Evolutionary conservation across 176 grass and related monocot species (phyloP).

Genomic region (Elymus sibiricus): DNA sequence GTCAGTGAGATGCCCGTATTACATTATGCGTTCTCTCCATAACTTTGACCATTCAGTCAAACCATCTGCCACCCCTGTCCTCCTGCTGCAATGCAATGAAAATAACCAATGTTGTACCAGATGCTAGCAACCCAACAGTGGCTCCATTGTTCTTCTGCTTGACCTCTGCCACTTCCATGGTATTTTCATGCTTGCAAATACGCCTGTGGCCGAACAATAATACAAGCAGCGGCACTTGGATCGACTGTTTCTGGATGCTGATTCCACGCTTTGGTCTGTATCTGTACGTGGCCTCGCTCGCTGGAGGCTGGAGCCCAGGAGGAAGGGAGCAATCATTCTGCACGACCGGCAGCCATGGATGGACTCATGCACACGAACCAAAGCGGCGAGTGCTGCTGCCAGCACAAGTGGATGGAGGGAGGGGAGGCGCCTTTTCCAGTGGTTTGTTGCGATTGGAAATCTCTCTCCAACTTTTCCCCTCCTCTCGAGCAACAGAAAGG

Average conservation of each 20-base stretch:
- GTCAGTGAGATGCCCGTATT: neutral
- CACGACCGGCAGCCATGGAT: neutral
- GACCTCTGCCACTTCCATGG: neutral
- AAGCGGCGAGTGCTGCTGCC: neutral
- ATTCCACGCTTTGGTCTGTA: neutral
- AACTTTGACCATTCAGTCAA: conserved; percentile 44
- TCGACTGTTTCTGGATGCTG: neutral
- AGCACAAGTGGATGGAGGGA: neutral
- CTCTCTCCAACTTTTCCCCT: conserved; percentile 2
- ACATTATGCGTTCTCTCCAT: conserved; percentile 8
- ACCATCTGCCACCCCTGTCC: neutral
- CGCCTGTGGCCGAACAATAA: neutral
- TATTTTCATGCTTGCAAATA: neutral
- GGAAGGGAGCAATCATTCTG: conserved; percentile 2
- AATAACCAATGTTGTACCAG: neutral
- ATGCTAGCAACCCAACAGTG: conserved; percentile 7
- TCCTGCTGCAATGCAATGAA: neutral
- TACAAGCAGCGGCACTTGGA: neutral
- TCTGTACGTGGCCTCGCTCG: neutral
- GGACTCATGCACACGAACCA: conserved; percentile 10
- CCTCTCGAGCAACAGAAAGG: conserved; percentile 45
- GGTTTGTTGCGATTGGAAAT: conserved; percentile 45
- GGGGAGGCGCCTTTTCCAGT: conserved; percentile 1
- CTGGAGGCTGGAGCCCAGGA: neutral
- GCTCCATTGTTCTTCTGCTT: conserved; percentile 20